Evolutionary conservation across 176 grass and related monocot species (phyloP), one percentile per base, ranked within the genome.

Genomic region (Leersia perrieri): DNA sequence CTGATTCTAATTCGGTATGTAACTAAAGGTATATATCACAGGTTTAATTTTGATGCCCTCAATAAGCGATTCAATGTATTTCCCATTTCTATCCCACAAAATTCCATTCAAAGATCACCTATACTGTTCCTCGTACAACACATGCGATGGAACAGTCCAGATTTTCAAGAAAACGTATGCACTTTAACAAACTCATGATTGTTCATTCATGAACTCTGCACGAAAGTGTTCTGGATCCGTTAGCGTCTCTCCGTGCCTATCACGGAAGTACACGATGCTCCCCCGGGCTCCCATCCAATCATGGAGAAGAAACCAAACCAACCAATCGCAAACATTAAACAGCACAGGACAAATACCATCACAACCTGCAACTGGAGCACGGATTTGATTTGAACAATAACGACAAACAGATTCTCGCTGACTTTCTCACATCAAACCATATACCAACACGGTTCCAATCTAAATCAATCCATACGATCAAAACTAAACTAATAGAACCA

Each of bases 201-300:
- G 41, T 42, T 64, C 34, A 66, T 42, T 64, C 34, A 73, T 79
- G 18, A 65, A 64, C 53, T 66, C 27, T 55, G 68, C 65, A 53
- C 71, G 79, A 32, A 80, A 66, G 33, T 65, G 51, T 40, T 65
- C 13, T 12, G 76, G 82, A 55, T 82, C 49, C 23, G 15, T 34
- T 34, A 32, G 35, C 58, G 20, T 64, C 26, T 62, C 33, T 40
- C 22, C 2, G 72, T 42, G 31, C 16, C 68, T 33, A 22, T 34
- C 20, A 26, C 40, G 30, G 42, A 63, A 34, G 57, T 73, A 47
- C 33, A 82, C 25, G 35, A 47, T 63, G 42, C 68, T 22, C 0
- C 58, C 26, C 20, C 11, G 3, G 49, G 4, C 7, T n/a, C 33
- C 60, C 64, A 80, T 33, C 41, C 66, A 66, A 78, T 66, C 14